These are phyloP conservation scores for Magnolia officinalis DNA, from an alignment of 164 flowering plant species.

Conservation along the genomic window DNA sequence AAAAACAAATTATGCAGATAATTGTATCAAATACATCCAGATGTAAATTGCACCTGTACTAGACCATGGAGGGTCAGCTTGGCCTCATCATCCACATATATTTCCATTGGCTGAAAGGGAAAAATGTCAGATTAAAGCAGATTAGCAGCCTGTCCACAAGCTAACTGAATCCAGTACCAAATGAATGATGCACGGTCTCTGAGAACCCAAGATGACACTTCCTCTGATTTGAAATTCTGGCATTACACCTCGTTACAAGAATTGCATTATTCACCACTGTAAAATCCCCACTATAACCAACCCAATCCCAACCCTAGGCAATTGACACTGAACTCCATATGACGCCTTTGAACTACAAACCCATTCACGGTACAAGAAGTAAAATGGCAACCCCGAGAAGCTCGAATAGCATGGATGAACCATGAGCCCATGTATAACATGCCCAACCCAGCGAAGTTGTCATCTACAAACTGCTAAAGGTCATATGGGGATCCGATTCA, in stretches of 20 bases:
- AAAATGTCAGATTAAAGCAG: constrained; percentile 66
- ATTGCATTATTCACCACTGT: constrained; percentile 13
- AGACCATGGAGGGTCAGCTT: constrained; percentile 98
- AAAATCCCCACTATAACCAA: constrained; percentile 7
- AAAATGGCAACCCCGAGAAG: background rate
- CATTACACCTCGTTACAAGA: constrained; percentile 22
- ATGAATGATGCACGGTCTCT: constrained; percentile 25
- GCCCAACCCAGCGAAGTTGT: background rate
- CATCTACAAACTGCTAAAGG: background rate
- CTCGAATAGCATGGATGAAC: background rate
- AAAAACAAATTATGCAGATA: background rate
- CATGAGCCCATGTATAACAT: too few relatives aligned
- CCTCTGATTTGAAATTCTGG: constrained; percentile 23
- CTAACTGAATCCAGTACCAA: constrained; percentile 62
- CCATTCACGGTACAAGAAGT: background rate
- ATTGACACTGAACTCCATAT: background rate
- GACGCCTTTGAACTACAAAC: background rate
- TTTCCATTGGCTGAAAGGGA: constrained; percentile 99
- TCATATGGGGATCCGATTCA: background rate
- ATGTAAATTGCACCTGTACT: constrained; percentile 69
- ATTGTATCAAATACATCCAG: background rate
- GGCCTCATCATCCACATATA: constrained; percentile 98
- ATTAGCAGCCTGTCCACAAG: constrained; percentile 61
- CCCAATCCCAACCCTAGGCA: constrained; percentile 10
- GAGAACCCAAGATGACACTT: constrained; percentile 3